These are phyloP conservation scores for Starmerella scarabaei DNA, from an alignment of 805 yeast species.

Conservation along the genomic window DNA sequence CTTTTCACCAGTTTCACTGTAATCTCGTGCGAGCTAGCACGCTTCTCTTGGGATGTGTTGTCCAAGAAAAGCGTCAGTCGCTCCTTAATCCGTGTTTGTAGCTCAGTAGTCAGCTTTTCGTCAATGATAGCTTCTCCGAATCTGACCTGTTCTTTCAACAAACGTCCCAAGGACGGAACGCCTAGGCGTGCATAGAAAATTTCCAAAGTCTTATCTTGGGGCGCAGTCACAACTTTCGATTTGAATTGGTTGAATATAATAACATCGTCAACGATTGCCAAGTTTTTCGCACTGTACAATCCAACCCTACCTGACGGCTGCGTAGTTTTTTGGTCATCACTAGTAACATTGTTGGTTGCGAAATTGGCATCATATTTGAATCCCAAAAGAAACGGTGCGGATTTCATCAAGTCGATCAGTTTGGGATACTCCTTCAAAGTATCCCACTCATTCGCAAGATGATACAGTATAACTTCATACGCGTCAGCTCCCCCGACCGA, in stretches of 20 bases:
- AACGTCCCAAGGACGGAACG: conserved; percentile 21
- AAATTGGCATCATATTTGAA: conserved; percentile 2
- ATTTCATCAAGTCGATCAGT: conserved; percentile 22
- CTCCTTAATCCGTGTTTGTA: conserved; percentile 24
- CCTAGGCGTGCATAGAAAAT: conserved; percentile 25
- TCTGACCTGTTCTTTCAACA: conserved; percentile 21
- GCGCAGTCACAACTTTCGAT: conserved; percentile 24
- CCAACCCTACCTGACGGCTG: conserved; percentile 17
- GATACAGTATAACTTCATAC: conserved; percentile 20
- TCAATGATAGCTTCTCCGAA: conserved; percentile 21
- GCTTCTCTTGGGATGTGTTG: conserved; percentile 20
- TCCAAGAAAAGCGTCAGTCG: conserved; percentile 26
- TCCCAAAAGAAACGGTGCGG: conserved; percentile 25
- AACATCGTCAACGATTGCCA: conserved; percentile 29
- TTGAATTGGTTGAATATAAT: conserved; percentile 28
- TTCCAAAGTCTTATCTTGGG: conserved; percentile 27
- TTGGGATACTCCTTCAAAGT: conserved; percentile 4
- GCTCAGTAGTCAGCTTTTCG: conserved; percentile 4
- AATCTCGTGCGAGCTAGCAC: conserved; percentile 9
- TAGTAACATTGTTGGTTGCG: neutral
- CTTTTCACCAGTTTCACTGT: conserved; percentile 19
- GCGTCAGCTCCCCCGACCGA: conserved; percentile 21
- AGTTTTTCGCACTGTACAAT: conserved; percentile 23
- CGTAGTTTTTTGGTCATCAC: too few species aligned
- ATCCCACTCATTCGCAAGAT: conserved; percentile 12